These are phyloP conservation scores for Talaromyces stipitatus DNA, from an alignment of 495 filamentous ascomycete species.

Conservation along the genomic window DNA sequence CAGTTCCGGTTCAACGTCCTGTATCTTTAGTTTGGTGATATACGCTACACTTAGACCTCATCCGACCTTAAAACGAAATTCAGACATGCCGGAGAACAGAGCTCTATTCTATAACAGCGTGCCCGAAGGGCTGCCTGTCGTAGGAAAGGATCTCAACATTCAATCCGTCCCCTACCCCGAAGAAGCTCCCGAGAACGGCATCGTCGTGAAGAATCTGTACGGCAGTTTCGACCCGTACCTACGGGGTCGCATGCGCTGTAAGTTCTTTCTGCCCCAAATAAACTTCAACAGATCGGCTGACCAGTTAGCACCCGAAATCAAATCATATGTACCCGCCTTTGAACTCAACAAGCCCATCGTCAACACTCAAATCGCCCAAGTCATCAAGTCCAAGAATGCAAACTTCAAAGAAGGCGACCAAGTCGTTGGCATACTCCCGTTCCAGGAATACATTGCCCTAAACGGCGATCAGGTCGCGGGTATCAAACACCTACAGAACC, in stretches of 20 bases:
- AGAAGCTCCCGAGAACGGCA: constrained; percentile 57
- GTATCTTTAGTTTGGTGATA: background rate
- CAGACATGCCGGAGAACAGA: constrained; percentile 54
- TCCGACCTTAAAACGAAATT: background rate
- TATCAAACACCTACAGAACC: constrained; percentile 35
- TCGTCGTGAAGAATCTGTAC: constrained; percentile 66
- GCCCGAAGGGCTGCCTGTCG: constrained; percentile 59
- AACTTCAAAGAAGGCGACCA: constrained; percentile 61
- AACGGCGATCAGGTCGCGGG: constrained; percentile 20
- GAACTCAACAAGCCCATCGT: constrained; percentile 47
- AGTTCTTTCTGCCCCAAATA: background rate
- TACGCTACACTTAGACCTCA: background rate
- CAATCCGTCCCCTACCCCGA: constrained; percentile 62
- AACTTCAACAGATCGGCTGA: background rate
- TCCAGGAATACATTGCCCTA: constrained; percentile 51
- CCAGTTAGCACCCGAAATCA: constrained; percentile 23
- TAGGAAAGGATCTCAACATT: constrained; percentile 66
- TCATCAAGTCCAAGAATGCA: constrained; percentile 56
- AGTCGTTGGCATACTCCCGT: constrained; percentile 49
- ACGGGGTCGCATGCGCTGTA: constrained; percentile 55
- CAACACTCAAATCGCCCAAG: constrained; percentile 50
- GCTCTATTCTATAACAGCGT: constrained; percentile 68
- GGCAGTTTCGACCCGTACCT: constrained; percentile 86
- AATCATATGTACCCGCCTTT: constrained; percentile 60
- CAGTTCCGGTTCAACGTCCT: background rate